Evolutionary conservation across 805 yeast species (phyloP).

Genomic region (Sporopachydermia lactativora): DNA sequence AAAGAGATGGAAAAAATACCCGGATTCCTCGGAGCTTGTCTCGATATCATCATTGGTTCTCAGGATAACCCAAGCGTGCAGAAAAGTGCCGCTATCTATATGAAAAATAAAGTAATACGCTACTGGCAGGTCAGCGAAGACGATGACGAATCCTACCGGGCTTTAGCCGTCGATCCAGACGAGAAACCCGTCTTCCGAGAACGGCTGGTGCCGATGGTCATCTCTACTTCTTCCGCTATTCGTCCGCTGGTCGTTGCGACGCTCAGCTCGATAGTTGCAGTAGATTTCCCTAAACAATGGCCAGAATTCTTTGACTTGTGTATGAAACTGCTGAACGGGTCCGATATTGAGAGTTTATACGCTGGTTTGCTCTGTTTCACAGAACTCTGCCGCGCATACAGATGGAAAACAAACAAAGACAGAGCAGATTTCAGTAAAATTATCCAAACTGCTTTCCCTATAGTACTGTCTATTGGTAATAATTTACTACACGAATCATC

Average conservation of each 20-base stretch:
- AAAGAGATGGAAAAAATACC: constrained; percentile 38
- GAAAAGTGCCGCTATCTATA: constrained; percentile 66
- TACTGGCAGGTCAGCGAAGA: constrained; percentile 38
- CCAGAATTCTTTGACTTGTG: constrained; percentile 35
- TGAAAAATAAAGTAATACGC: constrained; percentile 58
- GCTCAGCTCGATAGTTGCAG: constrained; percentile 34
- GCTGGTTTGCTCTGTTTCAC: constrained; percentile 60
- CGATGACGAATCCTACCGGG: constrained; percentile 16
- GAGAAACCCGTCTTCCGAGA: constrained; percentile 68
- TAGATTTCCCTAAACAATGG: constrained; percentile 42
- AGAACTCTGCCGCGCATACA: constrained; percentile 54
- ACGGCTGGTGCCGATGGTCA: constrained; percentile 50
- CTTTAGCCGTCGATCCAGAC: constrained; percentile 35
- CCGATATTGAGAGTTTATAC: constrained; percentile 28
- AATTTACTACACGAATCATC: constrained; percentile 29
- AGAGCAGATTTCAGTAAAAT: constrained; percentile 40
- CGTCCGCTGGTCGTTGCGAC: constrained; percentile 31
- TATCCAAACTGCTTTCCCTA: constrained; percentile 46
- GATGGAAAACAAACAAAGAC: constrained; percentile 52
- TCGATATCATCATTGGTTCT: constrained; percentile 50
- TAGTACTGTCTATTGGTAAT: constrained; percentile 51
- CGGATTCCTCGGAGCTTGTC: constrained; percentile 73
- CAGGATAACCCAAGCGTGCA: constrained; percentile 39
- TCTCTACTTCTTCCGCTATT: constrained; percentile 26
- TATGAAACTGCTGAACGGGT: constrained; percentile 27